Percentiles rank a stretch among this genome's conserved stretches.
phyloP scores from a whole-genome alignment of 2,329 filamentous ascomycete species.

The Plenodomus lindquistii region DNA sequence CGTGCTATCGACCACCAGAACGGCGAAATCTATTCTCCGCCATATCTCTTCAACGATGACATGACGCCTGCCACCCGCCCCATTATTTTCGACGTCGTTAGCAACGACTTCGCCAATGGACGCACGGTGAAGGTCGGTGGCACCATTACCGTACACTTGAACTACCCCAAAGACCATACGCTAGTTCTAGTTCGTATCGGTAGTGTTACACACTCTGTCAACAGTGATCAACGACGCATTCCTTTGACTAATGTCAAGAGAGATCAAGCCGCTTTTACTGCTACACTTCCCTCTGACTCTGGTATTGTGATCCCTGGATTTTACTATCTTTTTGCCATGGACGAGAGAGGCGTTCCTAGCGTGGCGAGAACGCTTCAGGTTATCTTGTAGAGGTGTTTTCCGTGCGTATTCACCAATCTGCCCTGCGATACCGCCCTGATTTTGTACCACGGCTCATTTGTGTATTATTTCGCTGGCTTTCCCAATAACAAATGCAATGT shows the following conservation, averaged over 20 bases:
- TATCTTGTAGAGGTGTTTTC: not conserved
- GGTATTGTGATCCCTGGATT: not conserved
- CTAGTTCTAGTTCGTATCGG: conserved; percentile 55
- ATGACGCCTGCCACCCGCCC: not conserved
- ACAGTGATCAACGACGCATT: conserved; percentile 60
- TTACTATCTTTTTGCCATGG: conserved; percentile 1
- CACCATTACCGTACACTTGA: not conserved
- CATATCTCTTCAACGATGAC: not conserved
- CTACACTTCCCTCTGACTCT: not conserved
- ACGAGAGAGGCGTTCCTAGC: not conserved
- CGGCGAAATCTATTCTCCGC: conserved; percentile 1
- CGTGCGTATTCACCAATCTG: too few relatives aligned
- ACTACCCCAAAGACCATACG: too few relatives aligned
- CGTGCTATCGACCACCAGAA: not conserved
- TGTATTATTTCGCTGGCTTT: too few relatives aligned
- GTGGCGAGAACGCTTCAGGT: not conserved
- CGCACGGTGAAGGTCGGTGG: not conserved
- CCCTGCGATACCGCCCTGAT: too few relatives aligned
- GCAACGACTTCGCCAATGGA: too few relatives aligned
- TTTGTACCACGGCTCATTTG: too few relatives aligned
- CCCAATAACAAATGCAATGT: too few relatives aligned
- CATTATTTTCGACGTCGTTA: too few relatives aligned
- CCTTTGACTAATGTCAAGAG: conserved; percentile 15
- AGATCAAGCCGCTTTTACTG: not conserved
- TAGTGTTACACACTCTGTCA: conserved; percentile 56